A percentile compares a stretch with the other conserved stretches of the same genome.
These are phyloP conservation scores for Nemania sp. DNA, from an alignment of 2,329 filamentous ascomycete species.

Conservation along the genomic window DNA sequence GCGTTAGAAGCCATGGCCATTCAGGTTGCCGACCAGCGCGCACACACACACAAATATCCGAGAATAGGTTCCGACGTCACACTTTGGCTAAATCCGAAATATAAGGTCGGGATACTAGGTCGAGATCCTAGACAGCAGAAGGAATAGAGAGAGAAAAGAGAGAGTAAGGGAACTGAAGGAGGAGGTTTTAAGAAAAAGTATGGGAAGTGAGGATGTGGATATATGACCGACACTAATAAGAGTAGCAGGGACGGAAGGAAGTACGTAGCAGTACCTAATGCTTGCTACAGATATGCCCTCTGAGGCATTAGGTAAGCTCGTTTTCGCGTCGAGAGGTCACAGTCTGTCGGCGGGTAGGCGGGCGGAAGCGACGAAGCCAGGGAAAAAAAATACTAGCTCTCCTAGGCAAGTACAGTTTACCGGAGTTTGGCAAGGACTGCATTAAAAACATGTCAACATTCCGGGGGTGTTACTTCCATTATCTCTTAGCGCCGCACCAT, in stretches of 20 bases:
- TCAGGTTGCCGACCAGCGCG: conserved; percentile 31
- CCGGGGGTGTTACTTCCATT: conserved; percentile 7
- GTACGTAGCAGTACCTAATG: not conserved
- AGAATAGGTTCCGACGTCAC: not conserved
- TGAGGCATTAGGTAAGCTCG: conserved; percentile 8
- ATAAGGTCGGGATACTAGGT: too few species aligned
- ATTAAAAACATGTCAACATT: conserved; percentile 8
- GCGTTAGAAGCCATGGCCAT: conserved; percentile 69
- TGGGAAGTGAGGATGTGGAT: conserved; percentile 10
- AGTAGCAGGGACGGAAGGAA: not conserved
- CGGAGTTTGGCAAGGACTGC: not conserved
- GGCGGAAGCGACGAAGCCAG: not conserved
- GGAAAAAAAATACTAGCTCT: conserved; percentile 3
- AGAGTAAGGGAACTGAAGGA: conserved; percentile 6
- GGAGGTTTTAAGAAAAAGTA: conserved; percentile 2
- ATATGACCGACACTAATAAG: conserved; percentile 16
- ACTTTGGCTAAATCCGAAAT: not conserved
- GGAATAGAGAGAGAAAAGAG: not conserved
- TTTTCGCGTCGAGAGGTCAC: not conserved
- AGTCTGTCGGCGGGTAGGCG: not conserved
- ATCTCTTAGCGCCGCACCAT: conserved; percentile 18
- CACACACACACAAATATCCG: conserved; percentile 21
- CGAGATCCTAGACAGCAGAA: not conserved
- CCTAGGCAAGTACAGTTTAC: not conserved
- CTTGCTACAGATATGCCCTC: not conserved